These are phyloP conservation scores for Globisporangium perplexum DNA, from an alignment of 352 stramenopile species.

Conservation along the genomic window DNA sequence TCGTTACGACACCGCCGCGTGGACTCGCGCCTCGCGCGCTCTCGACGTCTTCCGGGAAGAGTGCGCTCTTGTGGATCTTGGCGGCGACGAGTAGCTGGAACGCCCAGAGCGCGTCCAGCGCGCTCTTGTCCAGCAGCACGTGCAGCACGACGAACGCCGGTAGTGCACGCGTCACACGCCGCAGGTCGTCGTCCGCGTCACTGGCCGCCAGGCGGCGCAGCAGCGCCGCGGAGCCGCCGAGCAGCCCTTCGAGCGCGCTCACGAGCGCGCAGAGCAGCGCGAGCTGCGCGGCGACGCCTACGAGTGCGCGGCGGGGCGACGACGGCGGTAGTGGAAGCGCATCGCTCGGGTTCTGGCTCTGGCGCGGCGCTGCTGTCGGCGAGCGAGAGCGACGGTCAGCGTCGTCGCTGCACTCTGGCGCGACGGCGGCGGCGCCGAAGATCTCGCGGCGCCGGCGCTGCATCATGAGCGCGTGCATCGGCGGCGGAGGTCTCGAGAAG, in stretches of 20 bases:
- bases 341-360: neutral
- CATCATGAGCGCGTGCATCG: too few species aligned
- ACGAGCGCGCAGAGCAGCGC: neutral
- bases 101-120: constrained; percentile 1
- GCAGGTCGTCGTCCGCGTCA: neutral
- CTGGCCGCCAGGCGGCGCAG: neutral
- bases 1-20: neutral
- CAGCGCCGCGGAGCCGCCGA: neutral
- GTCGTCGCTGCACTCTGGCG: neutral
- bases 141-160: neutral
- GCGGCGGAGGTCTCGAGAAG: neutral
- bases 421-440: neutral
- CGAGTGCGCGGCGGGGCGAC: neutral
- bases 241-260: constrained; percentile 1
- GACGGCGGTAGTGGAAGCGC: neutral
- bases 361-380: neutral
- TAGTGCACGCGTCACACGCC: neutral
- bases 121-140: constrained; percentile 1
- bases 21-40: neutral
- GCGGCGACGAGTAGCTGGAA: constrained; percentile 6
- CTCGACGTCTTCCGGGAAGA: neutral
- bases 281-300: constrained; percentile 2
- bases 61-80: constrained; percentile 9
- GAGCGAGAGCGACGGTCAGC: neutral
- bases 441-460: neutral